These are phyloP conservation scores for Echites panduratus DNA, from an alignment of 257 asterid genomes.

Conservation along the genomic window DNA sequence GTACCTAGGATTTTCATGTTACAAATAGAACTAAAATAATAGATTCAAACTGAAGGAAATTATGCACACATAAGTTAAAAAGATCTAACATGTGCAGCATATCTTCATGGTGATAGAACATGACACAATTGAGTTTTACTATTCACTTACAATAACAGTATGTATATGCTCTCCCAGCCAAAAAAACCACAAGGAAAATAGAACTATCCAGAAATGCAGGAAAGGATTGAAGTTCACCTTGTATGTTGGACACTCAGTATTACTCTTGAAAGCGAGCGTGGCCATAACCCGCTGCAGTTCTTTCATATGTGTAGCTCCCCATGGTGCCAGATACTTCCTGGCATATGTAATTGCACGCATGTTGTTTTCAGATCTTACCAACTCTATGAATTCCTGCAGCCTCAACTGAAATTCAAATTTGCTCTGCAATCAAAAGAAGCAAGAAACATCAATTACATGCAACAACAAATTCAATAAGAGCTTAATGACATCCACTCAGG, in stretches of 20 bases:
- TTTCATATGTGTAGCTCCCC: slow-evolving; percentile 94
- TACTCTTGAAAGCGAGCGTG: slow-evolving; percentile 85
- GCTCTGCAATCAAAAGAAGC: slow-evolving; percentile 57
- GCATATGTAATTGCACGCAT: slow-evolving; percentile 84
- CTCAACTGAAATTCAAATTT: slow-evolving; percentile 95
- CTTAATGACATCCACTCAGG: background rate
- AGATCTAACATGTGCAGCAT: background rate
- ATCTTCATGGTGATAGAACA: background rate
- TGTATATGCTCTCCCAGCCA: background rate
- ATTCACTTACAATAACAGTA: background rate
- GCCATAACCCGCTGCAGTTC: slow-evolving; percentile 92
- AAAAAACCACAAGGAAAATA: background rate
- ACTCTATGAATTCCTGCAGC: slow-evolving; percentile 88
- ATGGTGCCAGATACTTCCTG: slow-evolving; percentile 80
- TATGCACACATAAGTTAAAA: background rate
- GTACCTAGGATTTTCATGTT: background rate
- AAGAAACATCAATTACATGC: background rate
- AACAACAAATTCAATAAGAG: background rate
- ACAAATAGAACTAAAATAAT: background rate
- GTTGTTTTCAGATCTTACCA: slow-evolving; percentile 71
- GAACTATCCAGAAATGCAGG: background rate
- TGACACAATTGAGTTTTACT: background rate
- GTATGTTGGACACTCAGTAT: slow-evolving; percentile 72
- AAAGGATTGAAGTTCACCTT: slow-evolving; percentile 42
- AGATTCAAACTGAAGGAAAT: background rate